Conservation (phyloP, 768 basidiomycete species). For the Tylopilus rubrobrunneus region DNA sequence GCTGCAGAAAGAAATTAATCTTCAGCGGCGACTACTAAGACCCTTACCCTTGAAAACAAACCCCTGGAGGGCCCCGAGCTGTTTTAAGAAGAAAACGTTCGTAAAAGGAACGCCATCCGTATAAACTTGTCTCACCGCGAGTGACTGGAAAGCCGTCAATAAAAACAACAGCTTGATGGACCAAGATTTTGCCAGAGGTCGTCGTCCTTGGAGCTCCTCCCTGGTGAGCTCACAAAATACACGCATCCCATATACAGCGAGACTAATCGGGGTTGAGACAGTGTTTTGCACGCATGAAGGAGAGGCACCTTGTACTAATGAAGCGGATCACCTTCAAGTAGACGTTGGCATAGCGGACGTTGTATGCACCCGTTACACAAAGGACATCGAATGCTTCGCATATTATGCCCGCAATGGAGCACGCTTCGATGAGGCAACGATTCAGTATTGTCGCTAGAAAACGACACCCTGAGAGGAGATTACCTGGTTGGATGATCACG, state of each 20-base stretch:
- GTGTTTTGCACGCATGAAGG: neutral
- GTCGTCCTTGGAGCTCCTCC: constrained; percentile 70
- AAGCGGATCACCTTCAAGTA: constrained; percentile 75
- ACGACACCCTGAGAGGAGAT: neutral
- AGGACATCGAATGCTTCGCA: constrained; percentile 66
- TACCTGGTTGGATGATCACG: constrained; percentile 63
- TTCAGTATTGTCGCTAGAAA: constrained; percentile 5
- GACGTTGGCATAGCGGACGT: constrained; percentile 56
- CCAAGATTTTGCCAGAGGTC: constrained; percentile 15
- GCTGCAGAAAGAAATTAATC: too few species aligned
- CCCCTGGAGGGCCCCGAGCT: too few species aligned
- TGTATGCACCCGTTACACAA: constrained; percentile 61
- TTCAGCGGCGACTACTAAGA: too few species aligned
- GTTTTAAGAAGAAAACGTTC: too few species aligned
- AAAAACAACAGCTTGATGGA: too few species aligned
- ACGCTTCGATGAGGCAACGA: constrained; percentile 1
- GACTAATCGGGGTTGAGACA: constrained; percentile 33
- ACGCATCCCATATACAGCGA: constrained; percentile 83
- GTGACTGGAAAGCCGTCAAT: too few species aligned
- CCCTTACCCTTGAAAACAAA: too few species aligned
- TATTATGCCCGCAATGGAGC: constrained; percentile 74
- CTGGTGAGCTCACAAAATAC: constrained; percentile 80
- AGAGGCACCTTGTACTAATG: constrained; percentile 67
- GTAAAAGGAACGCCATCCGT: too few species aligned
- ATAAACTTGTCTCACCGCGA: too few species aligned